These are phyloP conservation scores for Exophiala lecanii-corni DNA, from an alignment of 2,329 filamentous ascomycete genomes.

Conservation along the genomic window DNA sequence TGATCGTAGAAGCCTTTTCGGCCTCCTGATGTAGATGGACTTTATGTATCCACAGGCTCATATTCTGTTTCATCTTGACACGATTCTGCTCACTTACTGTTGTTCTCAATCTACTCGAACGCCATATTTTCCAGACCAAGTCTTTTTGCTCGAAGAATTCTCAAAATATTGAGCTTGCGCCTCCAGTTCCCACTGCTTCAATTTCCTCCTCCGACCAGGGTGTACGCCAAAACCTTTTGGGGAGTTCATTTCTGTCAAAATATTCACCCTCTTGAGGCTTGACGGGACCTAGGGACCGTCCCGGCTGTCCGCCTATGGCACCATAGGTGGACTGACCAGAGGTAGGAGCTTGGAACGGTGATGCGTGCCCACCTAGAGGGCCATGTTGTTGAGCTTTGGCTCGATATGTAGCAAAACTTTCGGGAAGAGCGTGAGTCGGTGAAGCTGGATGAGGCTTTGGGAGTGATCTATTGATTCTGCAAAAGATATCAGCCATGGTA, in stretches of 20 bases:
- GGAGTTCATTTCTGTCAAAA: conserved; percentile 87
- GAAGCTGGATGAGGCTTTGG: conserved; percentile 58
- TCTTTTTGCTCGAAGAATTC: too few relatives aligned
- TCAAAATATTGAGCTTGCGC: conserved; percentile 62
- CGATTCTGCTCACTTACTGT: too few relatives aligned
- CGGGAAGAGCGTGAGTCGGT: conserved; percentile 57
- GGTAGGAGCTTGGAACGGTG: conserved; percentile 19
- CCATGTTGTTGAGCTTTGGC: conserved; percentile 62
- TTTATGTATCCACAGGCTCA: too few relatives aligned
- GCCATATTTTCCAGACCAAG: too few relatives aligned
- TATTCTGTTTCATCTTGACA: too few relatives aligned
- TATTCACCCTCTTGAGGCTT: conserved; percentile 66
- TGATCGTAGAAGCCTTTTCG: too few relatives aligned
- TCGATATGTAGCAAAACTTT: conserved; percentile 53
- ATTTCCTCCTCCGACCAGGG: conserved; percentile 79
- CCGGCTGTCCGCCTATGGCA: conserved; percentile 57
- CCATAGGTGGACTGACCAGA: conserved; percentile 31
- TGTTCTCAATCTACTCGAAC: too few relatives aligned
- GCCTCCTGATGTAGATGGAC: too few relatives aligned
- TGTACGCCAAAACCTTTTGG: conserved; percentile 71
- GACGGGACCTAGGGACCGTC: conserved; percentile 68
- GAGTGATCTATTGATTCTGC: conserved; percentile 47
- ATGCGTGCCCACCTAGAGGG: conserved; percentile 43
- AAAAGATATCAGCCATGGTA: too few relatives aligned
- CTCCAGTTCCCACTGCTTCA: conserved; percentile 90